Conservation (phyloP, 2,329 filamentous ascomycete species). For the Alternaria sp. region DNA sequence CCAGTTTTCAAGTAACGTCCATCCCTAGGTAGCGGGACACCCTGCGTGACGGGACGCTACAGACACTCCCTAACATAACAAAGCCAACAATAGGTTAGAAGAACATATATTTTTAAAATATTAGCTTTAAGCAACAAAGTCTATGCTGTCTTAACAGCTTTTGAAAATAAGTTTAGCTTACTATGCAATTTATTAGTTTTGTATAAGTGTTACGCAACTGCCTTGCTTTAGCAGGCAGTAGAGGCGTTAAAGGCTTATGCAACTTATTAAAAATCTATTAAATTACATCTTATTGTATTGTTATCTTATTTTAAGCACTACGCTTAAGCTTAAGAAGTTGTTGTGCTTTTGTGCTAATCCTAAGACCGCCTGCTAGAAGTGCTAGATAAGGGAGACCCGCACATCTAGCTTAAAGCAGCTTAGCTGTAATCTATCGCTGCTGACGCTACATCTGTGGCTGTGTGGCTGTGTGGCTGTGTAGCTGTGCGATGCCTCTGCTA, state of each 20-base stretch:
- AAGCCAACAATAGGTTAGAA: constrained; percentile 1
- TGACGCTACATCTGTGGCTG: constrained; percentile 15
- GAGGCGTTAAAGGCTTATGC: background rate
- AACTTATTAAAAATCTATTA: background rate
- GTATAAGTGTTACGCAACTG: background rate
- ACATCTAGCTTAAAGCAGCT: too few relatives aligned
- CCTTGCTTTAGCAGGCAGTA: constrained; percentile 4
- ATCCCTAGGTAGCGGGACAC: constrained; percentile 10
- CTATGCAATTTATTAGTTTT: background rate
- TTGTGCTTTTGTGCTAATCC: constrained; percentile 22
- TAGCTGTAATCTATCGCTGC: constrained; percentile 21
- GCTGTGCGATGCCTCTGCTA: too few relatives aligned
- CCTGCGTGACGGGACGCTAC: constrained; percentile 7
- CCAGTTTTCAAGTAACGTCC: constrained; percentile 6
- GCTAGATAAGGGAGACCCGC: constrained; percentile 19
- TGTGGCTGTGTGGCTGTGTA: constrained; percentile 7
- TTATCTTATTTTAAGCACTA: background rate
- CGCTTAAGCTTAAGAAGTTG: background rate
- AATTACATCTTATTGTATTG: background rate
- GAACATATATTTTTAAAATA: constrained; percentile 12
- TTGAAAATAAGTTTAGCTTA: constrained; percentile 1
- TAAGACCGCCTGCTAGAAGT: constrained; percentile 25
- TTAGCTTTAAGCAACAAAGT: background rate
- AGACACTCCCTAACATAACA: constrained; percentile 10
- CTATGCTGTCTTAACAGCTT: background rate